Evolutionary conservation across 2,329 filamentous ascomycete genomes (phyloP), one percentile per base, ranked within the genome.

Genomic region (Chaetothyriales sp.): DNA sequence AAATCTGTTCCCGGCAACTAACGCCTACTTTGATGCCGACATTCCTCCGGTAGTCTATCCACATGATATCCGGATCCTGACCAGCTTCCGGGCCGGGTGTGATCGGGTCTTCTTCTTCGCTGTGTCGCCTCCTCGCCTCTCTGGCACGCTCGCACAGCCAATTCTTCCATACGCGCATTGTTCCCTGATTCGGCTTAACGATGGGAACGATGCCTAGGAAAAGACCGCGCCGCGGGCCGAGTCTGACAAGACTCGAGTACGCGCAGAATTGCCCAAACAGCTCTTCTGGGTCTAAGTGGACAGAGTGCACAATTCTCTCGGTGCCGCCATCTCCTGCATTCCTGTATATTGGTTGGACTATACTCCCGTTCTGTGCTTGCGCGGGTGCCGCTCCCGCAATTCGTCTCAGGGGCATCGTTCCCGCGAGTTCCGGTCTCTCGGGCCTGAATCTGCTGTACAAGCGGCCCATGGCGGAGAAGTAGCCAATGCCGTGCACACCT

Each of bases 361-460:
- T 33, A 8, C 51, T 54, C 15, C 48, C 50, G 53, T 53, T 45
- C 52, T 51, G 6, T 56, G 37, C 1, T 51, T 51, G 28, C 61
- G 63, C 60, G 53, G 58, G 57, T 46, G 50, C 47, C 46, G 44
- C 45, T 65, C 73, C 49, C 67, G 64, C 54, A 44, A 58, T 54
- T 15, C 59, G 49, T 18, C 59, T 51, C 43, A 49, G 37, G 1
- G 58, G 59, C 51, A 60, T 57, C n/a, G 51, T 55, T 15, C 52
- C 56, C 44, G 55, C 53, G 1, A 61, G 74, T 49, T 80, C 75
- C 43, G 77, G 73, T 52, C 75, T 70, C 44, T 80, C 73, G 1
- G 85, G 86, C 18, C 76, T 74, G 64, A 89, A 92, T 22, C 80
- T 77, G 5, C 83, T 82, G 68, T 89, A 90, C 46, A 88, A 67